phyloP scores from a whole-genome alignment of 805 yeast genomes.

The Zygosaccharomyces gambellarensis region DNA sequence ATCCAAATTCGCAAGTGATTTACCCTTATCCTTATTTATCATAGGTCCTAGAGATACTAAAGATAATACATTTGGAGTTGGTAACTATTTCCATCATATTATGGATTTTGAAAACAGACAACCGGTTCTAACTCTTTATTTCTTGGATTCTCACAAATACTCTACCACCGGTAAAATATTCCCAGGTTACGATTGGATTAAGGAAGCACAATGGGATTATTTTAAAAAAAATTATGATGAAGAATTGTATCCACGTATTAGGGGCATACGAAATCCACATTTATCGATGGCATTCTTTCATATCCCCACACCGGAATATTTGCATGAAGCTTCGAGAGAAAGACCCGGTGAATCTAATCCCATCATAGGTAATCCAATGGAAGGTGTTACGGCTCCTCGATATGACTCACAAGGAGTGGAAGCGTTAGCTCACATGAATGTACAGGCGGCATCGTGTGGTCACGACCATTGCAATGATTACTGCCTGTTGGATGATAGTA shows the following conservation, averaged over 20 bases:
- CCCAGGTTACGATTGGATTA: constrained; percentile 86
- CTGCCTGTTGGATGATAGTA: constrained; percentile 58
- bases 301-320: constrained; percentile 85
- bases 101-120: constrained; percentile 36
- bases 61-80: constrained; percentile 61
- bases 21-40: constrained; percentile 66
- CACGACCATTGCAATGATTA: constrained; percentile 96
- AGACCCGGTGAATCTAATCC: constrained; percentile 27
- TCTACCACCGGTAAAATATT: constrained; percentile 58
- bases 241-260: constrained; percentile 31
- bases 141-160: constrained; percentile 80
- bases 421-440: constrained; percentile 59
- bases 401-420: constrained; percentile 64
- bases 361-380: constrained; percentile 60
- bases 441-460: constrained; percentile 74
- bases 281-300: constrained; percentile 89
- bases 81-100: constrained; percentile 65
- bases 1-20: constrained; percentile 47
- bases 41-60: constrained; percentile 53
- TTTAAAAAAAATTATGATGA: constrained; percentile 38
- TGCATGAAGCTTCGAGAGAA: constrained; percentile 39
- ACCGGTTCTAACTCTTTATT: constrained; percentile 59
- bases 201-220: constrained; percentile 60
- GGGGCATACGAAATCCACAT: constrained; percentile 37
- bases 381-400: constrained; percentile 74